These are phyloP conservation scores for Hsuehochloa calcarea DNA, from an alignment of 176 grass and related monocot genomes.

Conservation along the genomic window DNA sequence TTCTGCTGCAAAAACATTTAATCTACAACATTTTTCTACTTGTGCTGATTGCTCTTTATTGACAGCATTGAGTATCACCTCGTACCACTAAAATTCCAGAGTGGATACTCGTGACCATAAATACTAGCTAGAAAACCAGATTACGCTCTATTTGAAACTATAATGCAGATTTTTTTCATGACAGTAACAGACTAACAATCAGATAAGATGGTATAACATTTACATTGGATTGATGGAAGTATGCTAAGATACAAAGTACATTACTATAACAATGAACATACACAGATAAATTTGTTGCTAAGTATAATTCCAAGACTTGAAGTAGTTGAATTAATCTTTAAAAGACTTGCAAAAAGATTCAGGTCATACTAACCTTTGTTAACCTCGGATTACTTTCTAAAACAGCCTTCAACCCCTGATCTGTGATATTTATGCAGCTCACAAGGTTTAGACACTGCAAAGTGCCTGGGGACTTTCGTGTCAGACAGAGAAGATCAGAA, in stretches of 20 bases:
- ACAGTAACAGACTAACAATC: background rate
- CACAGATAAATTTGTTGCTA: background rate
- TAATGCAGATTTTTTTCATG: background rate
- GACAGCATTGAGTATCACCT: background rate
- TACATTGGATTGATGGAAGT: background rate
- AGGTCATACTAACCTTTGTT: slow-evolving; percentile 67
- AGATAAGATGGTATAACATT: background rate
- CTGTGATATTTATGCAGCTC: slow-evolving; percentile 62
- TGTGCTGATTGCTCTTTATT: too few species aligned
- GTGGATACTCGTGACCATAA: background rate
- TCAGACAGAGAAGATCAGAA: slow-evolving; percentile 50
- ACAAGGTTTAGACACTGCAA: slow-evolving; percentile 55
- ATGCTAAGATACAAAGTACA: slow-evolving; percentile 3
- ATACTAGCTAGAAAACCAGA: slow-evolving; percentile 24
- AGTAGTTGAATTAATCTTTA: background rate
- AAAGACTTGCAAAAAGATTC: slow-evolving; percentile 16
- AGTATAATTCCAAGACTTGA: background rate
- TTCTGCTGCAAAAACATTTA: background rate
- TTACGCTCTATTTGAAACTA: background rate
- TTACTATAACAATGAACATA: background rate
- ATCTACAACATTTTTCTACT: background rate
- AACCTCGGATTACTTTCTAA: slow-evolving; percentile 57
- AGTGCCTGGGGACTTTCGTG: slow-evolving; percentile 45
- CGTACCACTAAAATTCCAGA: background rate
- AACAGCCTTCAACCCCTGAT: slow-evolving; percentile 74